Evolutionary conservation across 768 basidiomycete species (phyloP), one percentile per base, ranked within the genome.

Genomic region (Mycena rebaudengoi): DNA sequence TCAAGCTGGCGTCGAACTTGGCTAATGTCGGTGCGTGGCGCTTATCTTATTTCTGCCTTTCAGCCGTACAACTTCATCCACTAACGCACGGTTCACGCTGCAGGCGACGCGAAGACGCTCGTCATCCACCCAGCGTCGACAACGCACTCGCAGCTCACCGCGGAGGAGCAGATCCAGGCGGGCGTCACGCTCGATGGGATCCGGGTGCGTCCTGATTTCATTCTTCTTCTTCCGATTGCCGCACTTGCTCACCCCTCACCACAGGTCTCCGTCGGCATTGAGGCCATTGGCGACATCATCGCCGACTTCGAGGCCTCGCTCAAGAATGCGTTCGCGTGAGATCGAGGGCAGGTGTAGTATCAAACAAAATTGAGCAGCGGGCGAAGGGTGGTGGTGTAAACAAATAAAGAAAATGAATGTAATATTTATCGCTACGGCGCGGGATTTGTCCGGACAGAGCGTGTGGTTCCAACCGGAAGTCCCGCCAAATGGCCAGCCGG

Each of bases 171-270:
- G 62, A 57, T 76, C 5, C 76, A 80, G 21, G 75, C 82, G 2
- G 88, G 88, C 0, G 85, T 88, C 3, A 81, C 81, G n/a, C 81
- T 83, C 0, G 88, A 88, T 70, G 70, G 88, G 20, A 85, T 89
- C 46, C 78, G 88, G 39, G 85, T 88, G 58, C 28, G 80, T 68
- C 14, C 29, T 14, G 2, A 21, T 29, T 48, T 10, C 13, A 21
- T 23, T n/a, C 33, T 16, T 43, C n/a, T 18, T 12, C 32, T 11
- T 14, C 55, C 18, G 11, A 43, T 32, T 12, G 2, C 6, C 21
- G 23, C 21, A 41, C 18, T 41, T 20, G 40, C 7, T n/a, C 40
- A 20, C 18, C n/a, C n/a, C 10, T n/a, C 45, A 10, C 7, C 10
- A 14, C 16, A 62, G 52, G 60, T 62, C 6, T 62, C 52, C 16